A percentile compares a stretch with the other conserved stretches of the same genome.
These are phyloP conservation scores for Pichia cactophila DNA, from an alignment of 1,139 yeast species.

Conservation along the genomic window DNA sequence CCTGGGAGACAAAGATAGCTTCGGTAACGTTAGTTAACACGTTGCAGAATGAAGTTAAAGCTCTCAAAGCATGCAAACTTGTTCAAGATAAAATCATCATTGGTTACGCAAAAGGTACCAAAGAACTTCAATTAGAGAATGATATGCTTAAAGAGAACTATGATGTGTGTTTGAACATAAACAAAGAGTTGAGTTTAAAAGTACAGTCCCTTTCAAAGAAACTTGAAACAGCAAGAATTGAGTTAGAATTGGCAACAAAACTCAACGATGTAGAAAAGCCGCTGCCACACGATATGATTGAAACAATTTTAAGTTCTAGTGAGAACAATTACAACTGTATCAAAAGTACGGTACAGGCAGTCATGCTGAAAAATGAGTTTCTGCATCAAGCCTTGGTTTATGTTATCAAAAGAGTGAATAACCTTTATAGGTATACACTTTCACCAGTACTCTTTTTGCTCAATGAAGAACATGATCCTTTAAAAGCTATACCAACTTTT, in stretches of 20 bases:
- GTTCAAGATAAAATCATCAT: background rate
- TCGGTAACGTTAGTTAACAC: background rate
- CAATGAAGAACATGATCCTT: background rate
- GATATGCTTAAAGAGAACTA: background rate
- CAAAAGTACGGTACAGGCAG: background rate
- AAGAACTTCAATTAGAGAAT: background rate
- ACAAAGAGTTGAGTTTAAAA: background rate
- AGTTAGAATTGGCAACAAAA: background rate
- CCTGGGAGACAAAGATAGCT: background rate
- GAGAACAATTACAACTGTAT: background rate
- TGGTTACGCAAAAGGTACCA: background rate
- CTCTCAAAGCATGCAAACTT: background rate
- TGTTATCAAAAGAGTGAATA: constrained; percentile 2
- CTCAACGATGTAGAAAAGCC: background rate
- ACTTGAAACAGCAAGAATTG: background rate
- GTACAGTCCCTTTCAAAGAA: background rate
- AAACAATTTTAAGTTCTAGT: background rate
- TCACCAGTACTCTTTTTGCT: constrained; percentile 7
- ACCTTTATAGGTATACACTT: constrained; percentile 7
- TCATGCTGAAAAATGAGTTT: constrained; percentile 3
- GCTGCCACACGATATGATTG: background rate
- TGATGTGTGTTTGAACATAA: background rate
- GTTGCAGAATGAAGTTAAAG: background rate
- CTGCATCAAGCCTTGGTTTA: constrained; percentile 2
- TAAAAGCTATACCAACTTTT: background rate